These are phyloP conservation scores for Glomus cerebriforme DNA, from an alignment of 192 early-diverging fungal species.

Conservation along the genomic window DNA sequence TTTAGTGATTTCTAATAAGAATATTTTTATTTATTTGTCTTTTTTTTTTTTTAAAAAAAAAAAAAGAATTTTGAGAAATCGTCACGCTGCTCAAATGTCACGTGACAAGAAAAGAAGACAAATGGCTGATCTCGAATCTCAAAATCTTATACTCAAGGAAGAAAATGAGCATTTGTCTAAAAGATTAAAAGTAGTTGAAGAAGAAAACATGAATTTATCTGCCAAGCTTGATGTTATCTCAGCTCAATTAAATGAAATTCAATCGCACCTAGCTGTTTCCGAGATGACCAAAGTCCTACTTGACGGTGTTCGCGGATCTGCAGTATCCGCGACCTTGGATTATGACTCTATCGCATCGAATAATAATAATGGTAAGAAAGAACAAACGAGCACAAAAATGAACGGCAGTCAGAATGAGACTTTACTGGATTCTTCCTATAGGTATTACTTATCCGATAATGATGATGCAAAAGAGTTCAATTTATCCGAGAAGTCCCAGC, in stretches of 20 bases:
- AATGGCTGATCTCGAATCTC: conserved; percentile 55
- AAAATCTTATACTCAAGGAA: conserved; percentile 50
- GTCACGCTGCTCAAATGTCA: conserved; percentile 75
- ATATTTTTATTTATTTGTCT: neutral
- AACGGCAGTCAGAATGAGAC: neutral
- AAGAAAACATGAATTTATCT: conserved; percentile 46
- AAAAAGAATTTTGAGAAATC: conserved; percentile 62
- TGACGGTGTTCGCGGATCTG: conserved; percentile 56
- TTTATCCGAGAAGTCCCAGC: conserved; percentile 30
- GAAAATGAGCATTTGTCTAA: conserved; percentile 54
- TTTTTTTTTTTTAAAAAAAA: neutral
- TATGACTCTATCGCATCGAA: neutral
- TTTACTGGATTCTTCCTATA: neutral
- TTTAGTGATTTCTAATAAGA: neutral
- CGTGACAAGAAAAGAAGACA: conserved; percentile 75
- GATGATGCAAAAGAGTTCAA: neutral
- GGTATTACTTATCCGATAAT: neutral
- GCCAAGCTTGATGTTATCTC: conserved; percentile 35
- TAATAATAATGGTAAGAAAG: conserved; percentile 15
- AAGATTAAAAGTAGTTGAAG: conserved; percentile 52
- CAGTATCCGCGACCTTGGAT: conserved; percentile 46
- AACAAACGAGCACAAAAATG: neutral
- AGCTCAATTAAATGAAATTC: conserved; percentile 39
- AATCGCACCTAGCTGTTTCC: conserved; percentile 39
- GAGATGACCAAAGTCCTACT: conserved; percentile 40